Conservation (phyloP, 2,329 filamentous ascomycete genomes). For the Penicillium sp. region DNA sequence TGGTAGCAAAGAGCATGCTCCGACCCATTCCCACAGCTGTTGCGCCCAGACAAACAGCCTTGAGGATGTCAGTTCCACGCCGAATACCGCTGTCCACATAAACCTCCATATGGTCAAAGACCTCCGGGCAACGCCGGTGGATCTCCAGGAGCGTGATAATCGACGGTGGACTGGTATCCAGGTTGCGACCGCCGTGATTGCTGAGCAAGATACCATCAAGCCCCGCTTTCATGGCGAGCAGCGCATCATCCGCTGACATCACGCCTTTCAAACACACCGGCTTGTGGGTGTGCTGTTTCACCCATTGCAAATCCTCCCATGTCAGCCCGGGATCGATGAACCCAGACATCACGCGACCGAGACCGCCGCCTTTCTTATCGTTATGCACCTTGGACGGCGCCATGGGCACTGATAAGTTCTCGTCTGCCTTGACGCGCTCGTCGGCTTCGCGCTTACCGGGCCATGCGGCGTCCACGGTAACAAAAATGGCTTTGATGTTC, state of each 20-base stretch:
- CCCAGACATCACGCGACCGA: slow-evolving; percentile 53
- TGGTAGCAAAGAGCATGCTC: slow-evolving; percentile 53
- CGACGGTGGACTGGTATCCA: slow-evolving; percentile 52
- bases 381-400: slow-evolving; percentile 46
- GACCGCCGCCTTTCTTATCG: slow-evolving; percentile 54
- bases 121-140: slow-evolving; percentile 50
- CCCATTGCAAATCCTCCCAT: slow-evolving; percentile 56
- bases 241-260: slow-evolving; percentile 56
- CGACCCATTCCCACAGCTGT: slow-evolving; percentile 55
- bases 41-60: slow-evolving; percentile 54
- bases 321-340: slow-evolving; percentile 53
- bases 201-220: slow-evolving; percentile 56
- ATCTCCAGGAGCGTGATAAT: slow-evolving; percentile 55
- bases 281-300: slow-evolving; percentile 47
- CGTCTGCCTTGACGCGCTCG: slow-evolving; percentile 52
- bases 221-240: slow-evolving; percentile 49
- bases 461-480: slow-evolving; percentile 58
- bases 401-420: slow-evolving; percentile 43
- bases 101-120: slow-evolving; percentile 51
- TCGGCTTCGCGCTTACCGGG: slow-evolving; percentile 57
- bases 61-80: slow-evolving; percentile 55
- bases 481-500: slow-evolving; percentile 47
- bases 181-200: slow-evolving; percentile 58
- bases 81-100: slow-evolving; percentile 56
- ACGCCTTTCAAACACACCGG: slow-evolving; percentile 59